Conservation (phyloP, 805 yeast genomes). For the Nakazawaea pomicola region DNA sequence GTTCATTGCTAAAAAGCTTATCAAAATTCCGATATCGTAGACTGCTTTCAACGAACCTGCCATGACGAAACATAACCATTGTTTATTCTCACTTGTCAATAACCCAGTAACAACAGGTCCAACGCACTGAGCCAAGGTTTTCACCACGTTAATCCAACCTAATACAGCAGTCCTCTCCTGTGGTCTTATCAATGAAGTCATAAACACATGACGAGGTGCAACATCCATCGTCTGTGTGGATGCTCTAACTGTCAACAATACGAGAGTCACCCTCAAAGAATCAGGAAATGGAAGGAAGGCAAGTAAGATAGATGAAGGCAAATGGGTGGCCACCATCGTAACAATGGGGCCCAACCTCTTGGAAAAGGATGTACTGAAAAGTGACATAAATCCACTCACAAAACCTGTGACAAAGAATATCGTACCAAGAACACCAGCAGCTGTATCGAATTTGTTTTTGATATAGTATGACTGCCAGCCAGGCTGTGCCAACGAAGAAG, state of each 20-base stretch:
- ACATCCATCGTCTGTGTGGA: not conserved
- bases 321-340: not conserved
- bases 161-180: not conserved
- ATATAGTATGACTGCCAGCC: not conserved
- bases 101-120: not conserved
- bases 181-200: not conserved
- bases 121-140: not conserved
- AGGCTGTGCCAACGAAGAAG: not conserved
- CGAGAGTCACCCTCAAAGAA: not conserved
- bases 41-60: not conserved
- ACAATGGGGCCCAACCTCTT: not conserved
- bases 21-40: not conserved
- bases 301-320: not conserved
- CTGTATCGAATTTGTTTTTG: not conserved
- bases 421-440: not conserved
- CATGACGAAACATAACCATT: not conserved
- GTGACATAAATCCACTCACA: not conserved
- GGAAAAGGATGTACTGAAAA: not conserved
- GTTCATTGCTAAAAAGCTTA: not conserved
- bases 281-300: not conserved
- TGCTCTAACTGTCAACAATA: not conserved
- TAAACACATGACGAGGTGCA: not conserved
- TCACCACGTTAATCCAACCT: not conserved
- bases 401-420: not conserved
- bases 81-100: not conserved